These are phyloP conservation scores for Serpula lacrymans DNA, from an alignment of 768 basidiomycete species.

Conservation along the genomic window DNA sequence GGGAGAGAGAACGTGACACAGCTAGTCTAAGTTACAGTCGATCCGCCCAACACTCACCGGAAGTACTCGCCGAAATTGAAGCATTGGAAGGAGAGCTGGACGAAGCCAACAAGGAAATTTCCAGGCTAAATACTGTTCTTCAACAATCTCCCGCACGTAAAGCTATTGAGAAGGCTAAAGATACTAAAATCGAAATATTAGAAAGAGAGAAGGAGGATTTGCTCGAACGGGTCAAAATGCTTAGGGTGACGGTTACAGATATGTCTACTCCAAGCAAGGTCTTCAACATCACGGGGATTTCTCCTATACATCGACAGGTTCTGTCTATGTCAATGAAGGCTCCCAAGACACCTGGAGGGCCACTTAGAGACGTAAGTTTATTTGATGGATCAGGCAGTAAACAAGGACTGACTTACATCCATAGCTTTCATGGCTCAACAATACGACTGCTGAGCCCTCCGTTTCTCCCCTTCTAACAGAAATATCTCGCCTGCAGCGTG, in stretches of 20 bases:
- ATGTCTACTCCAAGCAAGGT: slow-evolving; percentile 57
- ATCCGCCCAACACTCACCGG: slow-evolving; percentile 21
- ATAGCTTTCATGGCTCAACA: slow-evolving; percentile 74
- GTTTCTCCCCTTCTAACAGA: slow-evolving; percentile 65
- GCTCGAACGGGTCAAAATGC: slow-evolving; percentile 60
- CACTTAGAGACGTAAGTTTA: slow-evolving; percentile 66
- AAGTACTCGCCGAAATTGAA: slow-evolving; percentile 52
- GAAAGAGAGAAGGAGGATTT: slow-evolving; percentile 77
- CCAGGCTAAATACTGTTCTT: slow-evolving; percentile 60
- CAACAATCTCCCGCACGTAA: slow-evolving; percentile 72
- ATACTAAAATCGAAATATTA: slow-evolving; percentile 70
- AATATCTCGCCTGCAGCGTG: slow-evolving; percentile 67
- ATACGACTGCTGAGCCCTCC: slow-evolving; percentile 51
- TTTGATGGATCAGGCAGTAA: background rate
- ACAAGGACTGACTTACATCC: slow-evolving; percentile 1
- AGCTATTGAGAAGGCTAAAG: slow-evolving; percentile 75
- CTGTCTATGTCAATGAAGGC: slow-evolving; percentile 63
- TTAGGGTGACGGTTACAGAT: slow-evolving; percentile 51
- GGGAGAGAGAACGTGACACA: slow-evolving; percentile 32
- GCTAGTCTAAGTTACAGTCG: slow-evolving; percentile 12
- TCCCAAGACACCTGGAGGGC: slow-evolving; percentile 77
- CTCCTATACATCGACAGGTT: slow-evolving; percentile 74
- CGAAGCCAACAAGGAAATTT: slow-evolving; percentile 72
- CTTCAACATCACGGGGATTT: slow-evolving; percentile 56
- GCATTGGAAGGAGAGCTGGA: slow-evolving; percentile 75